These are phyloP conservation scores for Geotrichum cucujoidarum DNA, from an alignment of 1,139 yeast genomes.

Conservation along the genomic window DNA sequence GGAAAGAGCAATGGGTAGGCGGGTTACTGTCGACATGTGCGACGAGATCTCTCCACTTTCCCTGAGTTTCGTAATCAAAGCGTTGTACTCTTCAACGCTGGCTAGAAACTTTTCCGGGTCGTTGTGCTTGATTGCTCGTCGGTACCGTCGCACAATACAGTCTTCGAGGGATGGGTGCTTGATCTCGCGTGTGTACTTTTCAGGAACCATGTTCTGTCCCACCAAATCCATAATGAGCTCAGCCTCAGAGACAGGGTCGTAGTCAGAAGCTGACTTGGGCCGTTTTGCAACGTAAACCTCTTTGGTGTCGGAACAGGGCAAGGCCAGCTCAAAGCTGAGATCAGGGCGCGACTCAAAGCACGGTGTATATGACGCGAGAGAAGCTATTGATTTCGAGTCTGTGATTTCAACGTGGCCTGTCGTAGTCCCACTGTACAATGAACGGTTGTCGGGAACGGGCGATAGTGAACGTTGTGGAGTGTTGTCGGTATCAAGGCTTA, in stretches of 20 bases:
- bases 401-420: constrained; percentile 3
- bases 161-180: constrained; percentile 40
- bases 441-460: not conserved
- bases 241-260: constrained; percentile 70
- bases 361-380: constrained; percentile 12
- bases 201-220: constrained; percentile 45
- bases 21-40: constrained; percentile 39
- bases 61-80: constrained; percentile 37
- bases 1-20: constrained; percentile 51
- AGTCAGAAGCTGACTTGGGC: constrained; percentile 40
- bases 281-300: constrained; percentile 14
- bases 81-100: constrained; percentile 43
- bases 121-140: constrained; percentile 40
- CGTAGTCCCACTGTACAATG: too few species aligned
- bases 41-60: constrained; percentile 34
- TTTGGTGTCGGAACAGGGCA: constrained; percentile 11
- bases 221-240: constrained; percentile 52
- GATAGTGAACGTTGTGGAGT: not conserved
- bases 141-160: constrained; percentile 45
- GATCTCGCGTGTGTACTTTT: constrained; percentile 39
- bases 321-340: constrained; percentile 12
- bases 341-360: too few species aligned
- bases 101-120: constrained; percentile 35
- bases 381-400: constrained; percentile 11
- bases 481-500: not conserved